Conservation (phyloP, 208 protist genomes). For the Acanthamoeba royreba region DNA sequence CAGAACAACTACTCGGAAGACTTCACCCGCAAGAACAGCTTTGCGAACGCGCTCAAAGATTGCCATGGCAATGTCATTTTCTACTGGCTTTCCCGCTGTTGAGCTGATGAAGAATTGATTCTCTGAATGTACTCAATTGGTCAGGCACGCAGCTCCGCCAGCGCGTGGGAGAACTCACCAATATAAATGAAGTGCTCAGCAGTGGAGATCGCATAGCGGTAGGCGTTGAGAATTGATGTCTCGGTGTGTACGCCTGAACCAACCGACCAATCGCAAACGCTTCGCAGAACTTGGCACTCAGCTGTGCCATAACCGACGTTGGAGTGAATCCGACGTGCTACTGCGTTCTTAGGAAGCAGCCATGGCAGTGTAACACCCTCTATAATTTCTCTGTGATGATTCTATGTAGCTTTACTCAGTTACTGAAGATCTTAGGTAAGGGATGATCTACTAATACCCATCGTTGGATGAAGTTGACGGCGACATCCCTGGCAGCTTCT, state of each 20-base stretch:
- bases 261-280: slow-evolving; percentile 58
- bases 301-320: not conserved
- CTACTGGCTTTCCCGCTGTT: slow-evolving; percentile 9
- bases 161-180: not conserved
- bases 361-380: not conserved
- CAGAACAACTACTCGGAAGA: slow-evolving; percentile 58
- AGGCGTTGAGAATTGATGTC: slow-evolving; percentile 58
- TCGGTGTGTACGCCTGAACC: slow-evolving; percentile 26
- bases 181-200: slow-evolving; percentile 72
- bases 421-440: not conserved
- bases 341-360: not conserved
- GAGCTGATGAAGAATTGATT: slow-evolving; percentile 64
- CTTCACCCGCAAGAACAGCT: not conserved
- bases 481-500: not conserved
- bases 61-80: slow-evolving; percentile 42
- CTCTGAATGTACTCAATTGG: not conserved
- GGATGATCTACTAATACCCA: not conserved
- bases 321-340: not conserved
- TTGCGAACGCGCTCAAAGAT: slow-evolving; percentile 47
- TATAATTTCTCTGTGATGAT: not conserved
- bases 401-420: slow-evolving; percentile 11
- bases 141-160: not conserved
- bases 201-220: slow-evolving; percentile 53
- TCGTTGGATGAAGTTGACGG: slow-evolving; percentile 24
- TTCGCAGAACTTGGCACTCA: slow-evolving; percentile 54